A percentile compares a stretch with the other conserved stretches of the same genome.
These are phyloP conservation scores for Trichophyton rubrum DNA, from an alignment of 2,329 filamentous ascomycete species.

Conservation along the genomic window DNA sequence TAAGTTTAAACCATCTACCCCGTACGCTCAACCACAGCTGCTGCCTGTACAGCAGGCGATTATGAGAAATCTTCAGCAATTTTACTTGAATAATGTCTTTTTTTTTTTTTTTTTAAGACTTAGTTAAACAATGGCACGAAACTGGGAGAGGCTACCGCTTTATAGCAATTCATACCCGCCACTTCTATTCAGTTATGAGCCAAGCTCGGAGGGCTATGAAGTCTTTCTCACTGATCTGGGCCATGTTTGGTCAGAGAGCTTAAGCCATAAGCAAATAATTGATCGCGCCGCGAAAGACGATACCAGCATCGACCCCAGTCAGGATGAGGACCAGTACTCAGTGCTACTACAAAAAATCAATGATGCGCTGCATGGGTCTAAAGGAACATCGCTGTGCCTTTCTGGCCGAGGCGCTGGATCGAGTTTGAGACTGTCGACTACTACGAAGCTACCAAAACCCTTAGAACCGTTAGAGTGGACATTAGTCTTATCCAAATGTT, in stretches of 20 bases:
- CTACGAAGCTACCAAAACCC: conserved; percentile 40
- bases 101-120: not conserved
- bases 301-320: conserved; percentile 48
- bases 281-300: conserved; percentile 36
- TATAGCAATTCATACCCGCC: conserved; percentile 20
- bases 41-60: not conserved
- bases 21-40: not conserved
- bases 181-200: conserved; percentile 29
- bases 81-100: not conserved
- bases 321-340: conserved; percentile 42
- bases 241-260: conserved; percentile 44
- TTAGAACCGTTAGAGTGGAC: conserved; percentile 43
- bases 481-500: conserved; percentile 33
- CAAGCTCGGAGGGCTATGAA: conserved; percentile 33
- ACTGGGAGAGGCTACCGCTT: conserved; percentile 27
- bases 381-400: conserved; percentile 23
- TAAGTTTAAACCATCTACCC: not conserved
- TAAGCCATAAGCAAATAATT: conserved; percentile 37
- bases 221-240: conserved; percentile 47
- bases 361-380: conserved; percentile 32
- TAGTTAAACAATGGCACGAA: conserved; percentile 21
- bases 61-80: not conserved
- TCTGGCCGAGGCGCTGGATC: conserved; percentile 19
- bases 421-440: conserved; percentile 35
- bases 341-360: conserved; percentile 45